Evolutionary conservation across 2,329 filamentous ascomycete genomes (phyloP).

Genomic region (Colletotrichum eremochloae): DNA sequence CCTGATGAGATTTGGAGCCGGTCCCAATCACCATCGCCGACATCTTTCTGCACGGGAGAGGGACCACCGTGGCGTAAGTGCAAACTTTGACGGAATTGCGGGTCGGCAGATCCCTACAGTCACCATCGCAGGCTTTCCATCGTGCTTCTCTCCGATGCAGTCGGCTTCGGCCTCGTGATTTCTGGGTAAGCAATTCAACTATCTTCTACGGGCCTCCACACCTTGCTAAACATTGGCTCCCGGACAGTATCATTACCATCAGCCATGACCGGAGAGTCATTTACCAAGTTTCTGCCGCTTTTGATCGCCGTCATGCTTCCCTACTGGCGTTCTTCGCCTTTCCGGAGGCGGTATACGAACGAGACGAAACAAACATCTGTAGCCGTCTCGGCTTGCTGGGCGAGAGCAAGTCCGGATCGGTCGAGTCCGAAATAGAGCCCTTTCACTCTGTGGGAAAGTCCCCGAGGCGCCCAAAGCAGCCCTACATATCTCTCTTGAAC

Average conservation of each 20-base stretch:
- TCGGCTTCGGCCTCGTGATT: conserved; percentile 58
- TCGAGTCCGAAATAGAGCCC: conserved; percentile 42
- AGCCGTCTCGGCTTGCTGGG: conserved; percentile 25
- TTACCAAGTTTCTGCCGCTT: conserved; percentile 63
- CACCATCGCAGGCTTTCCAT: conserved; percentile 52
- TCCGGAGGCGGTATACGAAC: conserved; percentile 68
- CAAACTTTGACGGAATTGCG: background rate
- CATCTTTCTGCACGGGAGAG: conserved; percentile 65
- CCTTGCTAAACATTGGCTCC: background rate
- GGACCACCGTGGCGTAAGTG: conserved; percentile 62
- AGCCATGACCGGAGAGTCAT: conserved; percentile 63
- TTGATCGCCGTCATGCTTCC: conserved; percentile 65
- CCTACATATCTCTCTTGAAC: conserved; percentile 53
- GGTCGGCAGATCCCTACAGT: conserved; percentile 7
- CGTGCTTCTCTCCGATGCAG: conserved; percentile 57
- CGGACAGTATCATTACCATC: conserved; percentile 61
- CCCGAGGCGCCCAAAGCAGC: conserved; percentile 27
- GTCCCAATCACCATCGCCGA: conserved; percentile 66
- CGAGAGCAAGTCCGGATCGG: conserved; percentile 32
- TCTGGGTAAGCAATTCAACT: conserved; percentile 50
- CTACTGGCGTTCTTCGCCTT: conserved; percentile 64
- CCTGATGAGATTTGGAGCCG: conserved; percentile 66
- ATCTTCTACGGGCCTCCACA: background rate
- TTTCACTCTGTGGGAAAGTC: conserved; percentile 10
- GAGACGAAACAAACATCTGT: conserved; percentile 44